Conservation (phyloP, 495 filamentous ascomycete genomes). For the Talaromyces ruber region DNA sequence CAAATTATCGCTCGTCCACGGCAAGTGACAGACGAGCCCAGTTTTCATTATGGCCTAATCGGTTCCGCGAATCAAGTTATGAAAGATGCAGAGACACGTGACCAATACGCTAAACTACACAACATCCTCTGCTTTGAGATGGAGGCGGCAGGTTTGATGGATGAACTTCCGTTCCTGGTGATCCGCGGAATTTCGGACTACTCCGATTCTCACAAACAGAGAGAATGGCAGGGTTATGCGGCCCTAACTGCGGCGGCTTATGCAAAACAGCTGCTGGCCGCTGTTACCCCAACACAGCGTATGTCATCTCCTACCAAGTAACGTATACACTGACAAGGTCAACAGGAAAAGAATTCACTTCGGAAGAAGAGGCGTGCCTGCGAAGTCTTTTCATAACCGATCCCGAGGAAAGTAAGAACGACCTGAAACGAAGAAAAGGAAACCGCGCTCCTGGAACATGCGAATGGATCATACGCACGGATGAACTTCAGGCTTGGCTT, state of each 20-base stretch:
- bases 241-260: conserved; percentile 20
- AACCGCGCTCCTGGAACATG: conserved; percentile 17
- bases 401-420: conserved; percentile 11
- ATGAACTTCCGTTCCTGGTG: conserved; percentile 15
- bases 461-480: conserved; percentile 17
- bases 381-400: conserved; percentile 12
- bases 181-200: conserved; percentile 22
- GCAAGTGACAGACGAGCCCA: conserved; percentile 6
- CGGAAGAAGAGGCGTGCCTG: conserved; percentile 7
- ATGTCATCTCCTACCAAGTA: neutral
- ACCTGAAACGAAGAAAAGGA: conserved; percentile 13
- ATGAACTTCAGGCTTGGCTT: conserved; percentile 13
- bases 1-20: conserved; percentile 6
- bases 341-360: neutral
- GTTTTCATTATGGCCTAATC: conserved; percentile 24
- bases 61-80: conserved; percentile 26
- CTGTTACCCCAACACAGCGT: conserved; percentile 2
- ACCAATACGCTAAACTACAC: conserved; percentile 14
- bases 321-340: neutral
- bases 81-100: conserved; percentile 19
- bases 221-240: conserved; percentile 19
- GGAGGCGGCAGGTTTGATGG: conserved; percentile 27
- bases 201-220: conserved; percentile 20
- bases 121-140: conserved; percentile 18
- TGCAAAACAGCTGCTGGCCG: conserved; percentile 11